Base-by-base conservation (phyloP, 2,329 filamentous ascomycete species). In the Nakataea oryzae region DNA sequence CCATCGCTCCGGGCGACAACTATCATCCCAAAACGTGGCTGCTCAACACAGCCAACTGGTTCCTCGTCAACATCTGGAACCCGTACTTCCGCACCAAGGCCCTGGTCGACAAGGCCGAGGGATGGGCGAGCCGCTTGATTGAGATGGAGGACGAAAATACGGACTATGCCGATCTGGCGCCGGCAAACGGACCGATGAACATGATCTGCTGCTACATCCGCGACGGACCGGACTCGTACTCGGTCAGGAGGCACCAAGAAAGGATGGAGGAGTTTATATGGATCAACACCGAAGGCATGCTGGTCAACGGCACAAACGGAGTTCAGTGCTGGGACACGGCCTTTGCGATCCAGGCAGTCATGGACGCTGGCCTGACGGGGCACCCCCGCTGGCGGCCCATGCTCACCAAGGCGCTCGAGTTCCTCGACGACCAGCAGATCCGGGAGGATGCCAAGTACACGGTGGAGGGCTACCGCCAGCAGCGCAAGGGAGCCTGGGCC, bases 301-400 rank as follows among this genome's bases (percentile, higher is more conserved):
- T 97, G 58, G 88, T 88, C 75, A 97, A 97, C 69, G 95, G 95
- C 50, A 99, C 95, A 11, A 97, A 99, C 68, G 95, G 95, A n/a
- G 93, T 97, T 1, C 95, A 99, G 74, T 89, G 87, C 66, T 99
- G 95, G 95, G 95, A 99, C 71, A 99, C 95, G 0, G 84, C 92
- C 0, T 97, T 97, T 71, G 78, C 88, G 24, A 91, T 97, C 41
- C 92, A 96, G 73, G 88, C 90, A 0, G 84, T 90, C 7, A 83
- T 91, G 61, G 90, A 91, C 59, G 87, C 90, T 8, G 91, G 90
- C 0, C 82, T 97, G 29, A 87, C 89, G n/a, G 77, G 86, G 32
- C 86, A 96, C 58, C 79, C 86, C 14, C 86, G 87, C 68, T 97
- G 90, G 86, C 84, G 82, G 54, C 86, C 89, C 0, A 96, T 97